Conservation (phyloP, 768 basidiomycete genomes). For the Lactifluus echinatus region DNA sequence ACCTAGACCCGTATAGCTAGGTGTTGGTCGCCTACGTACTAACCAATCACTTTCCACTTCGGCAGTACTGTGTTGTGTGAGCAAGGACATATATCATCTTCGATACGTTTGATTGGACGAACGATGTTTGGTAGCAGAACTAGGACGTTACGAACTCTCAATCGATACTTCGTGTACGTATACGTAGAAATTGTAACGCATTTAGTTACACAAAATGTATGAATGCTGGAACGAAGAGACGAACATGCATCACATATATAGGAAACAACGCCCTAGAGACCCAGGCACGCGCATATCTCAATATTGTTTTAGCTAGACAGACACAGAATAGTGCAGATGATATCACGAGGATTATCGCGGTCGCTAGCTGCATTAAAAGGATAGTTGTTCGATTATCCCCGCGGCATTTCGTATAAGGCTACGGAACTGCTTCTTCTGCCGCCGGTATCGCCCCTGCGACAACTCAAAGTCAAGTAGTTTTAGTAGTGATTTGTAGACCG, state of each 20-base stretch:
- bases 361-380: slow-evolving; percentile 15
- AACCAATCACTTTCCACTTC: neutral
- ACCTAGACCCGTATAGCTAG: neutral
- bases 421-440: slow-evolving; percentile 38
- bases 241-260: neutral
- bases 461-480: slow-evolving; percentile 44
- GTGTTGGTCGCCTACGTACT: neutral
- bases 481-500: slow-evolving; percentile 40
- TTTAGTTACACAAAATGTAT: no score
- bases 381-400: slow-evolving; percentile 22
- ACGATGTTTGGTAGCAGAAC: no score
- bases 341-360: neutral
- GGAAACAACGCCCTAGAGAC: no score
- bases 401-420: slow-evolving; percentile 40
- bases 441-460: slow-evolving; percentile 36
- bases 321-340: neutral
- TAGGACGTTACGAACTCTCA: no score
- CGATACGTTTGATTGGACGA: no score
- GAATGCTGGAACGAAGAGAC: neutral
- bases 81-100: no score
- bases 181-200: no score
- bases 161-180: no score
- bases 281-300: no score
- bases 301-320: neutral
- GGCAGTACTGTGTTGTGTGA: neutral